These are phyloP conservation scores for Cadophora malorum DNA, from an alignment of 2,329 filamentous ascomycete genomes.

Conservation along the genomic window DNA sequence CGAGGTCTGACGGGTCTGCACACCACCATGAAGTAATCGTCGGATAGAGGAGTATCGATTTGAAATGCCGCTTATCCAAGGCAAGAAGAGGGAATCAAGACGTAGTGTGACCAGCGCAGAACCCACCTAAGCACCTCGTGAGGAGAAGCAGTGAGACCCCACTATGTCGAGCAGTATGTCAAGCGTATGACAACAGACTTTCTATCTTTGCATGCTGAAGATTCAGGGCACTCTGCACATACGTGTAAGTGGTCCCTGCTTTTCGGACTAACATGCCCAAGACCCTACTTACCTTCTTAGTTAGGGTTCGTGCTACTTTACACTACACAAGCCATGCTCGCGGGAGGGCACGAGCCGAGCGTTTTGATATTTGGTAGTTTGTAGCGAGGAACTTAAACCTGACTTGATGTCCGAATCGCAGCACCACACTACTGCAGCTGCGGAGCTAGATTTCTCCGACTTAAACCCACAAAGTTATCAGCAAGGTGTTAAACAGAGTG, in stretches of 20 bases:
- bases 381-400: neutral
- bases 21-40: neutral
- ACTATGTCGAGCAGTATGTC: neutral
- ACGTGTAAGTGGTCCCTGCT: neutral
- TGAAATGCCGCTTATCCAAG: neutral
- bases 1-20: neutral
- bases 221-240: neutral
- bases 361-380: neutral
- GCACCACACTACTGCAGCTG: conserved; percentile 10
- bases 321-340: conserved; percentile 2
- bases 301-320: neutral
- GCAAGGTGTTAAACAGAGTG: neutral
- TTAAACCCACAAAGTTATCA: neutral
- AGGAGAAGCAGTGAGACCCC: neutral
- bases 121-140: neutral
- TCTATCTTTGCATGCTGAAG: neutral
- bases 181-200: neutral
- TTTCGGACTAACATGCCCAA: neutral
- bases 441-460: neutral
- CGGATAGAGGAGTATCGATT: neutral
- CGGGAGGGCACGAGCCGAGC: conserved; percentile 14
- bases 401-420: neutral
- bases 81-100: neutral
- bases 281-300: neutral
- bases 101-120: conserved; percentile 10